Base-by-base conservation (phyloP, 2,329 filamentous ascomycete genomes). In the Fusarium decemcellulare region DNA sequence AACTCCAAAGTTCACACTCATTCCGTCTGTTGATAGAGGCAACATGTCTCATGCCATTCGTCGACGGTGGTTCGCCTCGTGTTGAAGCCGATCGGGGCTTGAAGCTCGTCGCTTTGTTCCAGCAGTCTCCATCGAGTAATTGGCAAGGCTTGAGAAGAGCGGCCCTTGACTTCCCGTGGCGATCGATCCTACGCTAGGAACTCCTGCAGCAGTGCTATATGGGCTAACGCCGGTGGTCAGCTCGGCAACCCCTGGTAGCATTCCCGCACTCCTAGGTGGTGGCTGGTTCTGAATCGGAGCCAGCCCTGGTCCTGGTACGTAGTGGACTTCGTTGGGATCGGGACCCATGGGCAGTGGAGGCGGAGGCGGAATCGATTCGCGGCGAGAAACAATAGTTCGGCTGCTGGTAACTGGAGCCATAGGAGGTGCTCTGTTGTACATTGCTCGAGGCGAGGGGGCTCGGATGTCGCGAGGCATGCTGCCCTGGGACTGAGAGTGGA, bases 211-310 rank as follows among this genome's bases (percentile, higher is more conserved):
- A n/a, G 86, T 86, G 68, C 81, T 86, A 74, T 90, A 91, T 1
- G 88, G 87, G 67, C 86, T 89, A 34, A 90, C 82, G 12, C 89
- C 89, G 0, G 88, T 91, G 2, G 89, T 91, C 71, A 91, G 83
- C 74, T 91, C 89, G 37, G 87, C 85, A 15, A 91, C 83, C 53
- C 88, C 85, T 2, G 89, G 89, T n/a, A 91, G 80, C 65, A 86
- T 81, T 1, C 81, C 84, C 7, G 79, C 79, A n/a, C 79, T 78
- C 30, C 79, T 76, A 8, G 79, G 77, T 32, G 79, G 79, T 55
- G 76, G 76, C 67, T 80, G 80, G 15, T 79, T 79, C 58, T 88
- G 86, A 43, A 88, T 88, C n/a, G 86, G 87, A 6, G 86, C 84
- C 44, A 88, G 81, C 8, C 82, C 83, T 12, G 81, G 83, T 6